Evolutionary conservation across 768 basidiomycete genomes (phyloP).

Genomic region (Rhodotorula kratochvilovae): DNA sequence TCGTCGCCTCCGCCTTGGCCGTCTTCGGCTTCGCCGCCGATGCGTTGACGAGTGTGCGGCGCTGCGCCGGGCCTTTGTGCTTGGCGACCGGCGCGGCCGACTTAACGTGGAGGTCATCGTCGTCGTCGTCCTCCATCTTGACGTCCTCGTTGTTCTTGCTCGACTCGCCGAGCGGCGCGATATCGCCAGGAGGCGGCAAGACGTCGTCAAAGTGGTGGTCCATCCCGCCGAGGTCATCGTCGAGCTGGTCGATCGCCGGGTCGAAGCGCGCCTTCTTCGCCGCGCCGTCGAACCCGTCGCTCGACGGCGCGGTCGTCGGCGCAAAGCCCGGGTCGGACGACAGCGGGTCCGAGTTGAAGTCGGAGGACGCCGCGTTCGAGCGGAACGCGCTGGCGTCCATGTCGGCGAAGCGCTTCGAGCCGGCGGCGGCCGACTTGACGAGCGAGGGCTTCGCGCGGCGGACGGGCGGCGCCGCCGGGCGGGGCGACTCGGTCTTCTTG

Average conservation of each 20-base stretch:
- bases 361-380: slow-evolving; percentile 20
- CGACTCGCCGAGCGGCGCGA: slow-evolving; percentile 40
- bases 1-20: slow-evolving; percentile 23
- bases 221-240: slow-evolving; percentile 19
- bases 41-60: slow-evolving; percentile 42
- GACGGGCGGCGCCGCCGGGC: not conserved
- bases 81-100: slow-evolving; percentile 32
- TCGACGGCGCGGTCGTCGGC: slow-evolving; percentile 46
- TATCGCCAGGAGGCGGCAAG: not conserved
- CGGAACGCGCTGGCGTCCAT: slow-evolving; percentile 17
- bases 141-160: slow-evolving; percentile 39
- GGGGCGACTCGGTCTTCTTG: slow-evolving; percentile 19
- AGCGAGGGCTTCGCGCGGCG: slow-evolving; percentile 13
- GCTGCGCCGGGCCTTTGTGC: slow-evolving; percentile 32
- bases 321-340: slow-evolving; percentile 50
- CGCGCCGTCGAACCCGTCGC: slow-evolving; percentile 56
- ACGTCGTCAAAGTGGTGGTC: slow-evolving; percentile 36
- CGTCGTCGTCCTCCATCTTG: slow-evolving; percentile 43
- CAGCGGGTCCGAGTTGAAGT: slow-evolving; percentile 44
- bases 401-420: slow-evolving; percentile 28
- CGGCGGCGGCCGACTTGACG: slow-evolving; percentile 5
- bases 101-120: slow-evolving; percentile 41
- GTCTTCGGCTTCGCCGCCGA: slow-evolving; percentile 23
- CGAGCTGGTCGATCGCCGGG: not conserved
- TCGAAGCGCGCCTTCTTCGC: slow-evolving; percentile 31